Conservation (phyloP, 345 rosid genomes). For the Toxicodendron radicans region DNA sequence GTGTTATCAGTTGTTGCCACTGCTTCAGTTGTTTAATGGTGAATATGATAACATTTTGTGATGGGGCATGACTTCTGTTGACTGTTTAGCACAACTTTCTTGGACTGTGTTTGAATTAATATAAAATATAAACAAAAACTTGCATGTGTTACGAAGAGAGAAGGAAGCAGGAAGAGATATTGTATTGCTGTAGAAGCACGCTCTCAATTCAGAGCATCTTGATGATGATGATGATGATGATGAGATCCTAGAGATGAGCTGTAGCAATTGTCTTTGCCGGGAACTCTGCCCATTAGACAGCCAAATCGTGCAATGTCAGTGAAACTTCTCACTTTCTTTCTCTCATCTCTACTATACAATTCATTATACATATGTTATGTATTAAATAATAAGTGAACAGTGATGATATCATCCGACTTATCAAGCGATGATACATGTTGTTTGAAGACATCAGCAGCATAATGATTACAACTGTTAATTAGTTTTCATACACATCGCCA, state of each 20-base stretch:
- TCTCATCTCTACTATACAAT: background rate
- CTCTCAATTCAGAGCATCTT: slow-evolving; percentile 24
- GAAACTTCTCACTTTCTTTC: slow-evolving; percentile 17
- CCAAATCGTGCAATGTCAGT: slow-evolving; percentile 3
- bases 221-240: background rate
- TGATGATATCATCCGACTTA: too few relatives aligned
- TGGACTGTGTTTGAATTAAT: too few relatives aligned
- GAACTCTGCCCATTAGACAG: slow-evolving; percentile 20
- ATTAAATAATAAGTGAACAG: too few relatives aligned
- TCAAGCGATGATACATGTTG: too few relatives aligned
- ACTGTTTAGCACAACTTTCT: too few relatives aligned
- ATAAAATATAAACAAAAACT: background rate
- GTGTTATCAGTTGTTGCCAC: too few relatives aligned
- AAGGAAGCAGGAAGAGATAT: slow-evolving; percentile 15
- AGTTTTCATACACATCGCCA: too few relatives aligned
- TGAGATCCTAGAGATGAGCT: slow-evolving; percentile 38
- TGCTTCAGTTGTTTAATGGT: background rate
- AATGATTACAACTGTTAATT: too few relatives aligned
- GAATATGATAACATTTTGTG: too few relatives aligned
- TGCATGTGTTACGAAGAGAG: slow-evolving; percentile 18
- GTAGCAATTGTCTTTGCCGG: slow-evolving; percentile 22
- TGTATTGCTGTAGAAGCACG: background rate
- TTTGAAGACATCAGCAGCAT: too few relatives aligned
- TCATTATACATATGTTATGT: background rate
- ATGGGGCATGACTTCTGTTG: too few relatives aligned